A percentile compares a stretch with the other conserved stretches of the same genome.
These are phyloP conservation scores for Helminthosporium solani DNA, from an alignment of 2,329 filamentous ascomycete genomes.

Conservation along the genomic window DNA sequence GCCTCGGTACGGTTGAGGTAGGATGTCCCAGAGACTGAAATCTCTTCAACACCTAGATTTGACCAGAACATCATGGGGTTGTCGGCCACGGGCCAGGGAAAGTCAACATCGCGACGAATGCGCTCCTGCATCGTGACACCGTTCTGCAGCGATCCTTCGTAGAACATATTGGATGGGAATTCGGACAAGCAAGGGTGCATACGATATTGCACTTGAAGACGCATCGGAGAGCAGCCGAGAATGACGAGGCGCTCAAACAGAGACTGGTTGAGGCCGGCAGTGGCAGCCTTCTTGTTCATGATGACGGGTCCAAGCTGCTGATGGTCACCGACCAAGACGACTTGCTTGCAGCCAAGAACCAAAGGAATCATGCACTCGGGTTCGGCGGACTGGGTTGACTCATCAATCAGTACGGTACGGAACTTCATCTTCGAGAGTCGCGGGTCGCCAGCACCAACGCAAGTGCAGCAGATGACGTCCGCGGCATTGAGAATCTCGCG, in stretches of 20 bases:
- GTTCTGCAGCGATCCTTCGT: slow-evolving; percentile 95
- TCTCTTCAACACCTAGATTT: slow-evolving; percentile 95
- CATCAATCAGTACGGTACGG: slow-evolving; percentile 94
- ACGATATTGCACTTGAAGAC: slow-evolving; percentile 94
- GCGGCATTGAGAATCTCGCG: slow-evolving; percentile 93
- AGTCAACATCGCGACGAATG: slow-evolving; percentile 89
- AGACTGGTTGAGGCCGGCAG: slow-evolving; percentile 96
- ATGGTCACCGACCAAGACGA: slow-evolving; percentile 97
- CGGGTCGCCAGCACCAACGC: slow-evolving; percentile 94
- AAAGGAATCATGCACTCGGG: slow-evolving; percentile 99
- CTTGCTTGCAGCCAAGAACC: slow-evolving; percentile 96
- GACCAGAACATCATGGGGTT: slow-evolving; percentile 99
- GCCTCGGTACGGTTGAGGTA: slow-evolving; percentile 98
- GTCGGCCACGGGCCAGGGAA: slow-evolving; percentile 93
- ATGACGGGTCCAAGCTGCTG: slow-evolving; percentile 98
- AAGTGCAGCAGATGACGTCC: slow-evolving; percentile 98
- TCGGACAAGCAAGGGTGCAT: slow-evolving; percentile 98
- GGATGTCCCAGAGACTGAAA: slow-evolving; percentile 94
- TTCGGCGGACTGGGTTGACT: slow-evolving; percentile 96
- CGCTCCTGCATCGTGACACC: slow-evolving; percentile 89
- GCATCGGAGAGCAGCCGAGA: slow-evolving; percentile 85
- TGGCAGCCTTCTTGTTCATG: slow-evolving; percentile 99
- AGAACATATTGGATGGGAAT: slow-evolving; percentile 99
- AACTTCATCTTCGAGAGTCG: slow-evolving; percentile 97
- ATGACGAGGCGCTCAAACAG: slow-evolving; percentile 95